These are phyloP conservation scores for Draba incana DNA, from an alignment of 345 rosid species.

Conservation along the genomic window DNA sequence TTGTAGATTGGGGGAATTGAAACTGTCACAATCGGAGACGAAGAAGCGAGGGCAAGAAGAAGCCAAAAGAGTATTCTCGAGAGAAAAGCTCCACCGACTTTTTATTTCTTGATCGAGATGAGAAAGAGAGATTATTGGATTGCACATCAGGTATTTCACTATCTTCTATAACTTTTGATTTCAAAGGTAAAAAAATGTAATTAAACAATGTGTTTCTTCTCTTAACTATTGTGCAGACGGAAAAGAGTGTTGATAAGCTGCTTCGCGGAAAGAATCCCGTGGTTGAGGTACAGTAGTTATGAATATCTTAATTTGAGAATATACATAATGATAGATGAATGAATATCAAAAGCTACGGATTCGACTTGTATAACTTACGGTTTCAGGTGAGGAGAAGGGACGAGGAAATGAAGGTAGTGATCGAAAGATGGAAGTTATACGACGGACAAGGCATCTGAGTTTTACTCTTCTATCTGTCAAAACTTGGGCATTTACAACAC, in stretches of 20 bases:
- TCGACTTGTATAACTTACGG: neutral
- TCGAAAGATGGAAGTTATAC: conserved; percentile 67
- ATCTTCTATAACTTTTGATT: neutral
- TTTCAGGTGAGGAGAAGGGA: conserved; percentile 59
- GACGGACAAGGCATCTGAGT: conserved; percentile 48
- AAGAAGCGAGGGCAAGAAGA: conserved; percentile 66
- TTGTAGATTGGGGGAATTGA: conserved; percentile 66
- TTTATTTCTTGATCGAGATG: conserved; percentile 76
- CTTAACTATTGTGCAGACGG: conserved; percentile 48
- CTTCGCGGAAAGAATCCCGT: conserved; percentile 58
- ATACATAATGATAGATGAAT: neutral
- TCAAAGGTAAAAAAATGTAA: neutral
- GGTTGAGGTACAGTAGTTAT: conserved; percentile 58
- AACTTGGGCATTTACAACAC: neutral
- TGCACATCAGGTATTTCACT: conserved; percentile 53
- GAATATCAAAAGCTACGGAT: neutral
- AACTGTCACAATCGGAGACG: conserved; percentile 69
- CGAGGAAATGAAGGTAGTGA: conserved; percentile 48
- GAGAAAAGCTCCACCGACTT: conserved; percentile 72
- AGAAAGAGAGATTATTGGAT: conserved; percentile 65
- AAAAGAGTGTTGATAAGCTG: conserved; percentile 72
- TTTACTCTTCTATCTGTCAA: neutral
- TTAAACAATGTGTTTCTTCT: neutral
- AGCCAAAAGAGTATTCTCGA: conserved; percentile 66
- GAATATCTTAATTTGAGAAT: neutral